Conservation (phyloP, 2,329 filamentous ascomycete genomes). For the Ceratocystis smalleyi region DNA sequence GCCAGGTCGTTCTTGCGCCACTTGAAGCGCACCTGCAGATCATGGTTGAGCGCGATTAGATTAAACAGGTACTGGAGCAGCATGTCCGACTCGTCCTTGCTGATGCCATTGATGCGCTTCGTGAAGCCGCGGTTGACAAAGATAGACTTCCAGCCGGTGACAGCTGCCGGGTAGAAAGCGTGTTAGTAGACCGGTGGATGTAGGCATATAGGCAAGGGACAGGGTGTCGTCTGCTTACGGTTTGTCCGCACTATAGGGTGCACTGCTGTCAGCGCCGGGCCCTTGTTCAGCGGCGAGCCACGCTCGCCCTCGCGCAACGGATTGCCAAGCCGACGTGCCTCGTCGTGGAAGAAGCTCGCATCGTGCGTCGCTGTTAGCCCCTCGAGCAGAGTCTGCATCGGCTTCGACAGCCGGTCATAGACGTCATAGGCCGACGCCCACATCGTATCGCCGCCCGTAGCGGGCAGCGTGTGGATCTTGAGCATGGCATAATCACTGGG, state of each 20-base stretch:
- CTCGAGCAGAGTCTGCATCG: conserved; percentile 38
- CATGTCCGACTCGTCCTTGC: conserved; percentile 37
- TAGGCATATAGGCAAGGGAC: too few species aligned
- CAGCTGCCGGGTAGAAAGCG: conserved; percentile 22
- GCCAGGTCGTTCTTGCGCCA: conserved; percentile 36
- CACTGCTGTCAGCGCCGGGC: conserved; percentile 33
- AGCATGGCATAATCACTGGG: conserved; percentile 47
- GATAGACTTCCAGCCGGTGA: conserved; percentile 42
- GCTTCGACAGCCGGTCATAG: conserved; percentile 38
- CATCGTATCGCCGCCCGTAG: conserved; percentile 43
- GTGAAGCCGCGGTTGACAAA: conserved; percentile 38
- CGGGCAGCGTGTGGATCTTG: conserved; percentile 40
- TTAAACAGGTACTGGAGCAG: conserved; percentile 35
- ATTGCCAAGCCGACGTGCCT: conserved; percentile 33
- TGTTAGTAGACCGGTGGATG: too few species aligned
- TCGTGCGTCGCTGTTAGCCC: conserved; percentile 34
- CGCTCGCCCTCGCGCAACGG: conserved; percentile 30
- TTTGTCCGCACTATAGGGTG: conserved; percentile 45
- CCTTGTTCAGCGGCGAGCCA: conserved; percentile 43
- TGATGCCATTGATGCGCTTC: conserved; percentile 39
- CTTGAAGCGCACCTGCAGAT: conserved; percentile 39
- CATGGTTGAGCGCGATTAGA: conserved; percentile 39
- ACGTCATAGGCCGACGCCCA: conserved; percentile 49
- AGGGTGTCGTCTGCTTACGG: conserved; percentile 20
- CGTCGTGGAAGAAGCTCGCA: conserved; percentile 35